Conservation (phyloP, 352 stramenopile genomes). For the Phytophthora citricola region DNA sequence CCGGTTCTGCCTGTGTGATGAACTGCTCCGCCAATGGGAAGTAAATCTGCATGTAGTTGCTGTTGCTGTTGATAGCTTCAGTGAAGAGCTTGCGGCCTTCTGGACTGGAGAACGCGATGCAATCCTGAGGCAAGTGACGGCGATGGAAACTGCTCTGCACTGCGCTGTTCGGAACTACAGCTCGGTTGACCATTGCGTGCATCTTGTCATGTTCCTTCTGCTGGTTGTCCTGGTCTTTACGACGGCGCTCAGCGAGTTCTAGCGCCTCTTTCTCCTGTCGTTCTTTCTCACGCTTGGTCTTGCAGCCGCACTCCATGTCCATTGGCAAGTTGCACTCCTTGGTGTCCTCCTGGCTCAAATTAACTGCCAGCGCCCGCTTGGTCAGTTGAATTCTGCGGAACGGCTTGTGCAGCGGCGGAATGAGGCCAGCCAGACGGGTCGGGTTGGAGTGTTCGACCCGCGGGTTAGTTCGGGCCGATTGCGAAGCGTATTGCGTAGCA, state of each 20-base stretch:
- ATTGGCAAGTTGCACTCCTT: slow-evolving; percentile 51
- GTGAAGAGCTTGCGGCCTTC: slow-evolving; percentile 89
- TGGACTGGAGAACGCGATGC: slow-evolving; percentile 88
- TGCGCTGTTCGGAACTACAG: slow-evolving; percentile 68
- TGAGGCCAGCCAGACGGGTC: slow-evolving; percentile 15
- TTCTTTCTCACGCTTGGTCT: slow-evolving; percentile 50
- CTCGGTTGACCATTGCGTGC: slow-evolving; percentile 38
- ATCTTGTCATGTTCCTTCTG: slow-evolving; percentile 15
- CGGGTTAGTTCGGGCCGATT: slow-evolving; percentile 15
- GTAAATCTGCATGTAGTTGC: slow-evolving; percentile 92
- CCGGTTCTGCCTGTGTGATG: slow-evolving; percentile 92
- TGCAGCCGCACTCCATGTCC: slow-evolving; percentile 62
- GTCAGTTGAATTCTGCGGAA: slow-evolving; percentile 33
- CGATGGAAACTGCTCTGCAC: slow-evolving; percentile 85
- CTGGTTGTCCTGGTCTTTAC: slow-evolving; percentile 15
- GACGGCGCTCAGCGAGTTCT: slow-evolving; percentile 18
- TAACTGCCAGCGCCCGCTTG: slow-evolving; percentile 4
- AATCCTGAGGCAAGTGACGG: slow-evolving; percentile 77
- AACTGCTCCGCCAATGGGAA: slow-evolving; percentile 93
- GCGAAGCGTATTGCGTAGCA: slow-evolving; percentile 4
- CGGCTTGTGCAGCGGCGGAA: slow-evolving; percentile 28
- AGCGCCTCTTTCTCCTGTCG: slow-evolving; percentile 44
- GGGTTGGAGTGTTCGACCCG: slow-evolving; percentile 24
- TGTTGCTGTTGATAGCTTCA: slow-evolving; percentile 65
- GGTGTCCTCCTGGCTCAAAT: slow-evolving; percentile 2